Percentiles rank a stretch among this genome's conserved stretches.
phyloP scores from a whole-genome alignment of 805 yeast genomes.

The Metschnikowia baotianmanensis region DNA sequence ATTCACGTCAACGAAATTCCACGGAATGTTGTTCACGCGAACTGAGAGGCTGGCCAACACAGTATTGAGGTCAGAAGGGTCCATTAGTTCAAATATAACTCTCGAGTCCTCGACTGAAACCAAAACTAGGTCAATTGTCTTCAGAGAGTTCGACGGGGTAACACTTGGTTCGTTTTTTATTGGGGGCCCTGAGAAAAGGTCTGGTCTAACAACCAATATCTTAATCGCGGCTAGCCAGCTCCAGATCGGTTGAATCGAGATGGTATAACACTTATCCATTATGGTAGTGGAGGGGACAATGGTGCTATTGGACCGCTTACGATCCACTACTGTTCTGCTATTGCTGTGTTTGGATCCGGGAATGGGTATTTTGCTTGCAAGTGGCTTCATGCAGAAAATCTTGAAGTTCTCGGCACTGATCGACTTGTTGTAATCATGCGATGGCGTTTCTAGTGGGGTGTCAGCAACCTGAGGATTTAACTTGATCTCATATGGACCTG shows the following conservation, averaged over 20 bases:
- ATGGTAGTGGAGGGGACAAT: conserved; percentile 20
- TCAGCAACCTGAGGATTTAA: conserved; percentile 5
- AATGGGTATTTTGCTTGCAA: conserved; percentile 19
- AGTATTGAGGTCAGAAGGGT: conserved; percentile 9
- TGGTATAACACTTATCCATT: conserved; percentile 20
- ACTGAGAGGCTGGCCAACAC: conserved; percentile 16
- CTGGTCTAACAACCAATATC: conserved; percentile 27
- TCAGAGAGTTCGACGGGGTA: not conserved
- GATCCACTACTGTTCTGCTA: conserved; percentile 19
- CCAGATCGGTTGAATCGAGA: conserved; percentile 42
- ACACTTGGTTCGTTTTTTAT: not conserved
- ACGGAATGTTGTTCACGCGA: conserved; percentile 32
- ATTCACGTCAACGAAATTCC: conserved; percentile 29
- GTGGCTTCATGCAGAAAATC: conserved; percentile 26
- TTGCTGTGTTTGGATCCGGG: conserved; percentile 15
- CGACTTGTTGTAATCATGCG: conserved; percentile 8
- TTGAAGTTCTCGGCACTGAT: conserved; percentile 28
- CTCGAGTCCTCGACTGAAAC: conserved; percentile 30
- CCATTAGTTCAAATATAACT: conserved; percentile 27
- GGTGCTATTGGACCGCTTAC: conserved; percentile 16
- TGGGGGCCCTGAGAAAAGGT: conserved; percentile 30
- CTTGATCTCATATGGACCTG: conserved; percentile 7
- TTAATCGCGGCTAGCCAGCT: conserved; percentile 40
- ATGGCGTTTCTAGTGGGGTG: not conserved
- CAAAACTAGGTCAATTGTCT: conserved; percentile 18